Conservation (phyloP, 169 alveolate genomes). For the Eimeria acervulina region DNA sequence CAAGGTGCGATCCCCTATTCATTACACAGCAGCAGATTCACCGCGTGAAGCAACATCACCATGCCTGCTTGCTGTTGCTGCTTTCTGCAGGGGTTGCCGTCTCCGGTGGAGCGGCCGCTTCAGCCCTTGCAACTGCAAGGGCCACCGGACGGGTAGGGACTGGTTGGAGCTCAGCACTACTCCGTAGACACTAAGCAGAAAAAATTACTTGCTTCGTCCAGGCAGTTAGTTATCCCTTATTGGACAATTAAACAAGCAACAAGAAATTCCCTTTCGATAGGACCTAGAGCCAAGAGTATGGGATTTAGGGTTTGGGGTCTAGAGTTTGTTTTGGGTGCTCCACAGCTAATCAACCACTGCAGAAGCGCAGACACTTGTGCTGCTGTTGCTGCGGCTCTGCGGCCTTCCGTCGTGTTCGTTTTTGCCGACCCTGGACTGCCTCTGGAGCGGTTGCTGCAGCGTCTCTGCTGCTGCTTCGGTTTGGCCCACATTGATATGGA, state of each 20-base stretch:
- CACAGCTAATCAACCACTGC: slow-evolving; percentile 25
- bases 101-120: slow-evolving; percentile 20
- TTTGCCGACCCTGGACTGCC: slow-evolving; percentile 69
- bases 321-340: background rate
- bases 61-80: background rate
- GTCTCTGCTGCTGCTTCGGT: slow-evolving; percentile 54
- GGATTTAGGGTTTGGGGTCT: background rate
- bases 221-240: background rate
- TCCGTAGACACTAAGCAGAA: background rate
- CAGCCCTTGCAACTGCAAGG: slow-evolving; percentile 25
- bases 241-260: background rate
- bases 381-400: slow-evolving; percentile 46
- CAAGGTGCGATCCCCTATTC: slow-evolving; percentile 20
- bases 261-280: background rate
- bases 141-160: slow-evolving; percentile 62
- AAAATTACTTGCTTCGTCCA: background rate
- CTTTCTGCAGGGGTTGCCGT: background rate
- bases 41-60: slow-evolving; percentile 8
- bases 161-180: background rate
- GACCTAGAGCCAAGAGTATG: background rate
- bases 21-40: background rate
- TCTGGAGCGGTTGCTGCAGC: slow-evolving; percentile 31
- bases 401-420: slow-evolving; percentile 58
- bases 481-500: slow-evolving; percentile 52
- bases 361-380: background rate